Evolutionary conservation across 306 rosid species (phyloP).

Genomic region (Bauhinia variegata): DNA sequence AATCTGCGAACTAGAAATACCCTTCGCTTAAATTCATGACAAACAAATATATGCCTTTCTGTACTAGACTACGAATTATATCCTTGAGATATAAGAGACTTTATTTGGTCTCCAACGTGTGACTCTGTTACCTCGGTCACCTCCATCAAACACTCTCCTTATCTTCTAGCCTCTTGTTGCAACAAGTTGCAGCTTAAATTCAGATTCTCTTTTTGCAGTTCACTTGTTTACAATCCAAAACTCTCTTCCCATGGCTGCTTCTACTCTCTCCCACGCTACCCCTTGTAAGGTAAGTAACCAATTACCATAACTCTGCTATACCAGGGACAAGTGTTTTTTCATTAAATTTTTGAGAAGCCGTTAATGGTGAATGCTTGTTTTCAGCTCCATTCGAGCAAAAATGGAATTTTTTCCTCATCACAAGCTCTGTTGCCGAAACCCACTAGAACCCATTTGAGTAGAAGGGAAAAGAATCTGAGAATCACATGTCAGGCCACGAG

Average conservation of each 20-base stretch:
- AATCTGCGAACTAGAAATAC: too few relatives aligned
- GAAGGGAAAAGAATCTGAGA: too few relatives aligned
- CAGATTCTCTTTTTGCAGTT: conserved; percentile 17
- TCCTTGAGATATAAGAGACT: neutral
- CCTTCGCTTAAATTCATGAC: too few relatives aligned
- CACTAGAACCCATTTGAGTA: too few relatives aligned
- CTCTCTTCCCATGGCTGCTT: conserved; percentile 25
- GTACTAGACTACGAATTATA: neutral
- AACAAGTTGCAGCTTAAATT: neutral
- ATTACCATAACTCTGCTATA: neutral
- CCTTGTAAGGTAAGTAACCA: conserved; percentile 48
- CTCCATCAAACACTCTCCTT: conserved; percentile 38
- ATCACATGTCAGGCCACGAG: too few relatives aligned
- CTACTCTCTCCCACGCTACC: conserved; percentile 38
- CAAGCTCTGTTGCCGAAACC: too few relatives aligned
- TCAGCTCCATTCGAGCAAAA: neutral
- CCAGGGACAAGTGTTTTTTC: too few relatives aligned
- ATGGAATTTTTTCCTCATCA: too few relatives aligned
- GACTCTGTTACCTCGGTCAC: conserved; percentile 6
- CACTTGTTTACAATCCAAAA: neutral
- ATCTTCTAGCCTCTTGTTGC: conserved; percentile 24
- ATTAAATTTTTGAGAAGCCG: too few relatives aligned
- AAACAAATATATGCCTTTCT: too few relatives aligned
- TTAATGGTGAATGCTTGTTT: neutral
- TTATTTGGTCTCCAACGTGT: conserved; percentile 28